phyloP scores from a whole-genome alignment of 2,329 filamentous ascomycete species.

The Trichoderma breve region DNA sequence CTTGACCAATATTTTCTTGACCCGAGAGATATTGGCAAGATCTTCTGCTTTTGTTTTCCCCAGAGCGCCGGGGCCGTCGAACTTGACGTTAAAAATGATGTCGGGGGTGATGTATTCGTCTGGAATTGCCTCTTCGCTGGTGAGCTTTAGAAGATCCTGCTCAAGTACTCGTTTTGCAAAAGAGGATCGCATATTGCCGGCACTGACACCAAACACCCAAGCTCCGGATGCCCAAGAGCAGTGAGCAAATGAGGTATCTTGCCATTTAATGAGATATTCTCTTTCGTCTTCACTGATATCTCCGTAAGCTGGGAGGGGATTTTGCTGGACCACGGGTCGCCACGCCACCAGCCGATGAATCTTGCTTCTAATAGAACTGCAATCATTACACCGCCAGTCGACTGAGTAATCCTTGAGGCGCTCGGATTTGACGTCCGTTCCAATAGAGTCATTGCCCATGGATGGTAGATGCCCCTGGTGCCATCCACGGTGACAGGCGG shows the following conservation, averaged over 20 bases:
- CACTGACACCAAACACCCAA: slow-evolving; percentile 77
- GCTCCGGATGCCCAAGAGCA: slow-evolving; percentile 84
- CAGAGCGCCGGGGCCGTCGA: slow-evolving; percentile 44
- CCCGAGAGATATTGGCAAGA: slow-evolving; percentile 66
- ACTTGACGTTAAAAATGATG: slow-evolving; percentile 79
- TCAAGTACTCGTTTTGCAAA: slow-evolving; percentile 71
- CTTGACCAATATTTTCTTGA: slow-evolving; percentile 78
- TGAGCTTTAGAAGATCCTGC: slow-evolving; percentile 61
- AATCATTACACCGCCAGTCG: slow-evolving; percentile 80
- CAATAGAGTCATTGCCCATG: slow-evolving; percentile 33
- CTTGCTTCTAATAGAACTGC: slow-evolving; percentile 61
- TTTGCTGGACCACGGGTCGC: slow-evolving; percentile 58
- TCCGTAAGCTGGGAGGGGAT: slow-evolving; percentile 27
- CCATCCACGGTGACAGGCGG: slow-evolving; percentile 71
- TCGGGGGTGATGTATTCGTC: slow-evolving; percentile 84
- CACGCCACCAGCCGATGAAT: slow-evolving; percentile 82
- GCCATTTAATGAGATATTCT: slow-evolving; percentile 92
- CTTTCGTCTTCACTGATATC: slow-evolving; percentile 66
- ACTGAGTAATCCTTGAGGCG: slow-evolving; percentile 70
- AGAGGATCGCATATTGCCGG: slow-evolving; percentile 62
- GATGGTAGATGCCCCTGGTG: slow-evolving; percentile 80
- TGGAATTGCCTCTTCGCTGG: slow-evolving; percentile 74
- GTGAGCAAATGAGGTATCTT: slow-evolving; percentile 73
- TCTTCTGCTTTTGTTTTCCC: slow-evolving; percentile 66
- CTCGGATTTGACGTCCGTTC: slow-evolving; percentile 39